These are phyloP conservation scores for Austroboletus festivus DNA, from an alignment of 768 basidiomycete genomes.

Conservation along the genomic window DNA sequence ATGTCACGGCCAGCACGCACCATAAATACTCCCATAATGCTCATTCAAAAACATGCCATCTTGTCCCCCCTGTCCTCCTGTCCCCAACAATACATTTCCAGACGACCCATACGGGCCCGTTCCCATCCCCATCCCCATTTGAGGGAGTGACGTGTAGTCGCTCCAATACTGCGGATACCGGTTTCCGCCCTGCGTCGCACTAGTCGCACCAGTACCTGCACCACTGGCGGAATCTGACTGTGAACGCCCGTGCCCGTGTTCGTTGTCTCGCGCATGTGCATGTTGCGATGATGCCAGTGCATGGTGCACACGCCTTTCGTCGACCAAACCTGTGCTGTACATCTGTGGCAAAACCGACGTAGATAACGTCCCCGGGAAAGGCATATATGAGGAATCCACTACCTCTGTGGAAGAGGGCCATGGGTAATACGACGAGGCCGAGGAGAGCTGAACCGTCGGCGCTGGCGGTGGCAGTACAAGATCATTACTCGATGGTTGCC, in stretches of 20 bases:
- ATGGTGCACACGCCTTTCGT: slow-evolving; percentile 39
- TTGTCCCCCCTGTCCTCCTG: slow-evolving; percentile 15
- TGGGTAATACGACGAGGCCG: slow-evolving; percentile 38
- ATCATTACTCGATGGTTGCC: slow-evolving; percentile 5
- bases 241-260: slow-evolving; percentile 6
- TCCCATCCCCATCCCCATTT: slow-evolving; percentile 38
- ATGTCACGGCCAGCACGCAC: slow-evolving; percentile 13
- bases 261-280: slow-evolving; percentile 14
- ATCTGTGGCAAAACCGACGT: slow-evolving; percentile 73
- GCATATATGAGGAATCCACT: slow-evolving; percentile 27
- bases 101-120: slow-evolving; percentile 32
- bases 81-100: slow-evolving; percentile 12
- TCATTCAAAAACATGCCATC: slow-evolving; percentile 23
- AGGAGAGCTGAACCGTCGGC: slow-evolving; percentile 18
- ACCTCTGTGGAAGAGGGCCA: slow-evolving; percentile 38
- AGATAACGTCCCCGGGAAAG: slow-evolving; percentile 48
- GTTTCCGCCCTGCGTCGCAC: slow-evolving; percentile 15
- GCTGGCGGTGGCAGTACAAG: slow-evolving; percentile 7
- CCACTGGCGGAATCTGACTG: too few relatives aligned
- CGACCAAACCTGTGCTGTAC: slow-evolving; percentile 70
- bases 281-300: slow-evolving; percentile 17
- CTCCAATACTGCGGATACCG: slow-evolving; percentile 56
- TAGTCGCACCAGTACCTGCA: not conserved
- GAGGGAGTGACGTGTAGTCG: slow-evolving; percentile 52
- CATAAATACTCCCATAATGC: slow-evolving; percentile 28